These are phyloP conservation scores for Boletus bicolor DNA, from an alignment of 768 basidiomycete genomes.

Conservation along the genomic window DNA sequence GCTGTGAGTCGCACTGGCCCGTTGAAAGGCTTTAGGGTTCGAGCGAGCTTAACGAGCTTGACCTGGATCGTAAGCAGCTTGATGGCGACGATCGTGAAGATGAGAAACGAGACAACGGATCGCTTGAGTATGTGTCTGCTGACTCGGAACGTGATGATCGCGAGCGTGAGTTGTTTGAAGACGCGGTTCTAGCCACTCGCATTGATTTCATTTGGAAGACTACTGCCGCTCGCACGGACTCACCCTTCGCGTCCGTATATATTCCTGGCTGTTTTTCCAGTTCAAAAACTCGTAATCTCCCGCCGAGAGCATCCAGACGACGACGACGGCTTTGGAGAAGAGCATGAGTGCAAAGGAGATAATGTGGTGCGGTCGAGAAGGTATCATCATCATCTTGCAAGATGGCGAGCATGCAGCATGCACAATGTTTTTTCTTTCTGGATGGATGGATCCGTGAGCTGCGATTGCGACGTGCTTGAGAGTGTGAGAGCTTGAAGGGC, in stretches of 20 bases:
- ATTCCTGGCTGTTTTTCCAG: constrained; percentile 19
- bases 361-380: constrained; percentile 11
- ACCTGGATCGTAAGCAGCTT: constrained; percentile 29
- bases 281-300: constrained; percentile 16
- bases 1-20: constrained; percentile 25
- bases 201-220: neutral
- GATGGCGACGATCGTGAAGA: constrained; percentile 30
- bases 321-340: constrained; percentile 18
- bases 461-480: neutral
- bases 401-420: neutral
- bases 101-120: constrained; percentile 28
- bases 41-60: constrained; percentile 28
- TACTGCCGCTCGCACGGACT: neutral
- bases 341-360: constrained; percentile 16
- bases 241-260: constrained; percentile 20
- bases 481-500: neutral
- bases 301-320: constrained; percentile 21
- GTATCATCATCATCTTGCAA: constrained; percentile 22
- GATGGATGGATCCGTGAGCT: neutral
- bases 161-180: constrained; percentile 23
- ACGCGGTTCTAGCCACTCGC: constrained; percentile 16
- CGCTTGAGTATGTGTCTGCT: constrained; percentile 28
- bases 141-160: constrained; percentile 28
- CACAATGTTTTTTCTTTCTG: neutral
- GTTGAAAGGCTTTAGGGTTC: constrained; percentile 25